A percentile compares a stretch with the other conserved stretches of the same genome.
These are phyloP conservation scores for Xylaria acuta DNA, from an alignment of 495 filamentous ascomycete species.

Conservation along the genomic window DNA sequence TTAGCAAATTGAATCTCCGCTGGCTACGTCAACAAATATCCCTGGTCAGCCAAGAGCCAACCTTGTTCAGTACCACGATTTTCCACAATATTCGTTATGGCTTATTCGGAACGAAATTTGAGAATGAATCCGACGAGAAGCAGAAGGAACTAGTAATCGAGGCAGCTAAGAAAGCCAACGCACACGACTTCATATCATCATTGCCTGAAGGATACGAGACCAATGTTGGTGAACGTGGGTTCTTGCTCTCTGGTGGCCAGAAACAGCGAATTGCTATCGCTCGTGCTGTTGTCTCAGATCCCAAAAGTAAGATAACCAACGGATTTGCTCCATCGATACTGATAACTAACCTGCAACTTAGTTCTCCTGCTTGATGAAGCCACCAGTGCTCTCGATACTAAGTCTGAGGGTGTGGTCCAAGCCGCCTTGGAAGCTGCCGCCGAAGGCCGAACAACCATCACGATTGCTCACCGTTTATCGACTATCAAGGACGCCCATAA, in stretches of 20 bases:
- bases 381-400: slow-evolving; percentile 93
- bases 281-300: slow-evolving; percentile 88
- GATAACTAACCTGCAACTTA: slow-evolving; percentile 29
- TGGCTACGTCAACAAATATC: slow-evolving; percentile 94
- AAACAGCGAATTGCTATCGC: slow-evolving; percentile 92
- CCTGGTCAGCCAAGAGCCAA: slow-evolving; percentile 84
- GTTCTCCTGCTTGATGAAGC: slow-evolving; percentile 93
- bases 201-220: slow-evolving; percentile 92
- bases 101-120: slow-evolving; percentile 82
- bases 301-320: slow-evolving; percentile 60
- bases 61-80: slow-evolving; percentile 85
- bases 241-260: slow-evolving; percentile 90
- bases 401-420: slow-evolving; percentile 93
- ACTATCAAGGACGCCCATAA: slow-evolving; percentile 95
- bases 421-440: slow-evolving; percentile 87
- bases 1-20: slow-evolving; percentile 79
- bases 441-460: slow-evolving; percentile 91
- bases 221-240: slow-evolving; percentile 93
- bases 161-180: slow-evolving; percentile 89
- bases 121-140: slow-evolving; percentile 67
- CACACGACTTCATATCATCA: slow-evolving; percentile 85
- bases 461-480: slow-evolving; percentile 92
- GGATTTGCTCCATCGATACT: neutral
- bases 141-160: slow-evolving; percentile 73
- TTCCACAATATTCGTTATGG: slow-evolving; percentile 86